These are phyloP conservation scores for Actinomucor elegans DNA, from an alignment of 371 early-diverging fungal species.

Conservation along the genomic window DNA sequence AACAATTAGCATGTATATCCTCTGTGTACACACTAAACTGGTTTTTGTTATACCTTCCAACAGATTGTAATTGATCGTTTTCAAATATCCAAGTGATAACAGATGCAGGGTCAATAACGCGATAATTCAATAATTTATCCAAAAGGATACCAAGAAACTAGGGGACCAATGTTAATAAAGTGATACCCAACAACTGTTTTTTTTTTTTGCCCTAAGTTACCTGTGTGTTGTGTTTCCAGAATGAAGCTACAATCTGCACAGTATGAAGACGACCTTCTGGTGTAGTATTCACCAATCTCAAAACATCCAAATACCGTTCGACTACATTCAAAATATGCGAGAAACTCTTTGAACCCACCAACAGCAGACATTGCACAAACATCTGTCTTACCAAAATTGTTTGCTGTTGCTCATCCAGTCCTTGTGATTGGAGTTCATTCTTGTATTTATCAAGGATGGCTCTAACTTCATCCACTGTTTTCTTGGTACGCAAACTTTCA, in stretches of 20 bases:
- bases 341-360: slow-evolving; percentile 91
- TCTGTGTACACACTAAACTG: neutral
- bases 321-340: slow-evolving; percentile 89
- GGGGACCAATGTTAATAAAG: too few species aligned
- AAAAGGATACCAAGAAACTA: slow-evolving; percentile 84
- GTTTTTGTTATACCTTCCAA: slow-evolving; percentile 41
- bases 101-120: slow-evolving; percentile 81
- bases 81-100: slow-evolving; percentile 81
- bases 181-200: neutral
- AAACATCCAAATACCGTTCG: slow-evolving; percentile 75
- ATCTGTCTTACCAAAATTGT: slow-evolving; percentile 62
- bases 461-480: slow-evolving; percentile 63
- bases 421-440: slow-evolving; percentile 35
- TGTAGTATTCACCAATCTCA: slow-evolving; percentile 62
- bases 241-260: slow-evolving; percentile 72
- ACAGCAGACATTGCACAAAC: slow-evolving; percentile 78
- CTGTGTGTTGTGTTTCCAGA: slow-evolving; percentile 85
- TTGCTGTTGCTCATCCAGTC: slow-evolving; percentile 36
- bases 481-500: slow-evolving; percentile 60
- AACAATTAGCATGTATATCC: neutral
- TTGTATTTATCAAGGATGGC: slow-evolving; percentile 47
- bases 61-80: slow-evolving; percentile 51
- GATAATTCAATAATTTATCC: slow-evolving; percentile 91
- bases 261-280: slow-evolving; percentile 67
- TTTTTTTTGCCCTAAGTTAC: slow-evolving; percentile 18